Conservation (phyloP, 2,329 filamentous ascomycete species). For the Apiospora pterosperma region DNA sequence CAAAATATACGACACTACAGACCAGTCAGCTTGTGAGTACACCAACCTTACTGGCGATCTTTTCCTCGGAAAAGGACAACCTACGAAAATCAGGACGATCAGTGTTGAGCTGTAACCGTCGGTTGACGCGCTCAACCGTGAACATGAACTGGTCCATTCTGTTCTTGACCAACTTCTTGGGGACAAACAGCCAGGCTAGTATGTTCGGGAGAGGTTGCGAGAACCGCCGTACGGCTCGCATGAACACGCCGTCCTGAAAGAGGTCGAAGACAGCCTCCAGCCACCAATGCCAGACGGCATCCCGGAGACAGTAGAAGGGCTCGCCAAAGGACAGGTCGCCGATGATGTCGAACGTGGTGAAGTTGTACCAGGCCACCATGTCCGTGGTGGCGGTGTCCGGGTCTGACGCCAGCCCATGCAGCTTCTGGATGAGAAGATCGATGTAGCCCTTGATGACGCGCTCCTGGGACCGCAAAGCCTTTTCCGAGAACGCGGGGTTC, state of each 20-base stretch:
- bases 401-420: conserved; percentile 24
- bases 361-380: conserved; percentile 15
- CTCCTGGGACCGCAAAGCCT: conserved; percentile 34
- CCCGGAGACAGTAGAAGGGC: conserved; percentile 3
- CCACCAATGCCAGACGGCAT: conserved; percentile 6
- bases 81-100: conserved; percentile 4
- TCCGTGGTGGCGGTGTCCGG: conserved; percentile 11
- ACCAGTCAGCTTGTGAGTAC: background rate
- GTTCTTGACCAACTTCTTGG: background rate
- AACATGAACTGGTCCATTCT: conserved; percentile 5
- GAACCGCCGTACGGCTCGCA: background rate
- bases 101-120: background rate
- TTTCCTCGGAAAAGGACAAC: background rate
- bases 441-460: conserved; percentile 31
- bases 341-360: conserved; percentile 4
- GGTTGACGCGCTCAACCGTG: background rate
- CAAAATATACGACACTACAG: background rate
- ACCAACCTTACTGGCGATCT: background rate
- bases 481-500: conserved; percentile 26
- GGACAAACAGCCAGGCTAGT: background rate
- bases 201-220: background rate
- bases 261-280: background rate
- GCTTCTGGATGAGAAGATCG: conserved; percentile 29
- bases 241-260: conserved; percentile 3
- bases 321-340: conserved; percentile 3